Base-by-base conservation (phyloP, 2,329 filamentous ascomycete genomes). In the Pezicula carpinea region DNA sequence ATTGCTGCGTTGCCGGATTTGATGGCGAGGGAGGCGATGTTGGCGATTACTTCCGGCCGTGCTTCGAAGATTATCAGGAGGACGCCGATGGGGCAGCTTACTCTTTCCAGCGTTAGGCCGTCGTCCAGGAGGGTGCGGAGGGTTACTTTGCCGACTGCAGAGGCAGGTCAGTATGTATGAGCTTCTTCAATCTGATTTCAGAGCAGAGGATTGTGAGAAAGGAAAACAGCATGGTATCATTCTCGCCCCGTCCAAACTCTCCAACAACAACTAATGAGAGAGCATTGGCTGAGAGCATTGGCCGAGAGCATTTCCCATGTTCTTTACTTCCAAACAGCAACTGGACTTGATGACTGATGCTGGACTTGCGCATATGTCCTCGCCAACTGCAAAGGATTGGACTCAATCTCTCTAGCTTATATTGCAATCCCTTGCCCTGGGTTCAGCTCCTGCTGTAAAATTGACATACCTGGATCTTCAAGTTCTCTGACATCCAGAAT, bases 1-100 rank as follows among this genome's bases (percentile, higher is more conserved):
- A 99, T 97, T 43, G 91, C 93, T 31, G 93, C 87, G 67, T 99
- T 99, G 60, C 90, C 93, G 11, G 92, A 97, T 67, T 99, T 99
- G 68, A 99, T 88, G 32, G 93, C 91, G 19, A 99, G 76, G 4
- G 91, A 89, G 53, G 93, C 90, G 62, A 99, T 97, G 68, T 99
- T 99, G 63, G 92, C 93, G 63, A 99, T 96, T 55, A 99, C 93
- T 70, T 99, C 93, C 6, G 93, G 93, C 6, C 93, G 86, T 31
- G 93, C 93, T 71, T 99, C 93, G 64, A 99, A 99, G 63, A 99
- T 97, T 69, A 99, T 93, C 56, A 99, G 79, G 35, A 99, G 80
- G n/a, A 97, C 91, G 50, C 93, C 93, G 58, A 99, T 97, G 5
- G 93, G 93, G 64, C 89, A 96, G 34, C 89, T 90, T 39, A 96